Base-by-base conservation (phyloP, 768 basidiomycete species). In the Leccinellum albellum region DNA sequence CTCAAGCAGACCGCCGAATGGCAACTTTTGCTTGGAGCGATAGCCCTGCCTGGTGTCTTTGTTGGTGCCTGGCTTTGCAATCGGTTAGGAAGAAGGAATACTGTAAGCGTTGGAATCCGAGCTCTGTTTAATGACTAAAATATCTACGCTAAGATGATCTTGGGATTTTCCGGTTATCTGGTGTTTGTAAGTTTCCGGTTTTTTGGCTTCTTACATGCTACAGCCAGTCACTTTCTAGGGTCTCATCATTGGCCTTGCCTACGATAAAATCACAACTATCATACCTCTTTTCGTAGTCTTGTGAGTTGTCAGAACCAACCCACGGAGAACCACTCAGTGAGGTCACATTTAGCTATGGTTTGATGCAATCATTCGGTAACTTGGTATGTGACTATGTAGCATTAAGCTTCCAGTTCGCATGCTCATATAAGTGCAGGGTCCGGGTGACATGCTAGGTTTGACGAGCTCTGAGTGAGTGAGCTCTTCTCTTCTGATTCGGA, bases 301-400 rank as follows among this genome's bases (percentile, higher is more conserved):
- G 84, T 86, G 63, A 64, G 82, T 70, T 6, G 6, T 14, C 10
- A 1, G 32, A 32, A 44, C 35, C 24, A 28, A 28, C 29, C 28
- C 31, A 46, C 35, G 33, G 51, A 31, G 45, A 14, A 20, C 59
- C 46, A n/a, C 50, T 62, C 24, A 57, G 17, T 35, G 7, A n/a
- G 12, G 32, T 33, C 8, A 12, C 40, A 49, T 50, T 7, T 56
- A 85, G 84, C 61, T 89, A 87, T 67, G 88, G 84, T 3, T 71
- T 87, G 53, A 86, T 89, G 86, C 84, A 87, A 62, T 86, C 83
- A 3, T 80, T 78, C 46, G 87, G 86, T n/a, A 88, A 88, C 63
- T 49, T 88, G 73, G 83, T 81, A 65, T 37, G 73, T 65, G 20
- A 15, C 33, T 81, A 65, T 37, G 73, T 65, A n/a, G 14, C 33